These are phyloP conservation scores for Quercus cerris DNA, from an alignment of 306 rosid genomes.

Conservation along the genomic window DNA sequence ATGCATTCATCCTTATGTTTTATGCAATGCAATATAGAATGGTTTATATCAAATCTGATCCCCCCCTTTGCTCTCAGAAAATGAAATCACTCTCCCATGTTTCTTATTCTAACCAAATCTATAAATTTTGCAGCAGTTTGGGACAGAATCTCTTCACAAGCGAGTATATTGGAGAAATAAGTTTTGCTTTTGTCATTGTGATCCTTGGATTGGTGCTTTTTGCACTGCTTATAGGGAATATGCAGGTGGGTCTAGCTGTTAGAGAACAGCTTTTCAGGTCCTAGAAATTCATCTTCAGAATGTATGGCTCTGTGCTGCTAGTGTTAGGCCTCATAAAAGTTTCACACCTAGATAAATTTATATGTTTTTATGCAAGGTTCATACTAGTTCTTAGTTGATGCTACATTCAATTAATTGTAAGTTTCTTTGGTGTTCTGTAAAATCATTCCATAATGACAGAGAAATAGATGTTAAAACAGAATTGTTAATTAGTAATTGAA, in stretches of 20 bases:
- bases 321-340: neutral
- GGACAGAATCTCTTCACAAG: constrained; percentile 58
- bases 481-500: too few relatives aligned
- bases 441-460: neutral
- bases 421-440: neutral
- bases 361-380: neutral
- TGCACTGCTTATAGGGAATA: constrained; percentile 53
- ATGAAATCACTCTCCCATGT: neutral
- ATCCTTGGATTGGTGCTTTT: constrained; percentile 57
- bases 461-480: too few relatives aligned
- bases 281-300: neutral
- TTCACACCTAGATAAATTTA: neutral
- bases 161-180: constrained; percentile 41
- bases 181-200: constrained; percentile 50
- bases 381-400: neutral
- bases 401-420: neutral
- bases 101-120: constrained; percentile 14
- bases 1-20: neutral
- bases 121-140: constrained; percentile 38
- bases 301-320: neutral
- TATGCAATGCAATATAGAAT: neutral
- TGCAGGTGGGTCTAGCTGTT: constrained; percentile 42
- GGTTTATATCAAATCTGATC: neutral
- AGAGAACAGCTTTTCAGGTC: neutral
- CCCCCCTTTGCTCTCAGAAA: neutral